Evolutionary conservation across 106 monocot genomes (phyloP).

Genomic region (Acorus calamus): DNA sequence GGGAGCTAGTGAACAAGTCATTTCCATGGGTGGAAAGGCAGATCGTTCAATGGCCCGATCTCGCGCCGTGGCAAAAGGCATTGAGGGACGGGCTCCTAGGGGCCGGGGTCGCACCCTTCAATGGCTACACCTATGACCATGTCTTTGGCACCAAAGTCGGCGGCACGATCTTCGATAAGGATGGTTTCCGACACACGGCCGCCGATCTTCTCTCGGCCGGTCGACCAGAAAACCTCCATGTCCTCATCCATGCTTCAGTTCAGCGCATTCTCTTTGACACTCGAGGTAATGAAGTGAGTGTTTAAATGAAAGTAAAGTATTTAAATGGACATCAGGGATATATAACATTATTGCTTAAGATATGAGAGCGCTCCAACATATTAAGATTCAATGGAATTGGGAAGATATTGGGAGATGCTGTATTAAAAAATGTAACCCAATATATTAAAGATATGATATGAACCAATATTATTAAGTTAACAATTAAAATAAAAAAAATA

Average conservation of each 20-base stretch:
- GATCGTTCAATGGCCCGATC: slow-evolving; percentile 41
- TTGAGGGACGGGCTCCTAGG: slow-evolving; percentile 46
- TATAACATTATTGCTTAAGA: too few relatives aligned
- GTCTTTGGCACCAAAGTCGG: slow-evolving; percentile 70
- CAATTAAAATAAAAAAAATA: too few relatives aligned
- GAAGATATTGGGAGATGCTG: too few relatives aligned
- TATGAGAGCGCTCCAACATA: too few relatives aligned
- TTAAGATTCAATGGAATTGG: too few relatives aligned
- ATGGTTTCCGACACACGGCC: slow-evolving; percentile 51
- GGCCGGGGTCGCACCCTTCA: slow-evolving; percentile 65
- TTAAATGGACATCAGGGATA: neutral
- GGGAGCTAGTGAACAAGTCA: slow-evolving; percentile 44
- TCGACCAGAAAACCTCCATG: slow-evolving; percentile 33
- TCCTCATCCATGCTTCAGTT: slow-evolving; percentile 58
- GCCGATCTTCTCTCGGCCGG: slow-evolving; percentile 51
- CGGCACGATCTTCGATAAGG: slow-evolving; percentile 58
- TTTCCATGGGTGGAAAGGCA: slow-evolving; percentile 51
- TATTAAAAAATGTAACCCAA: too few relatives aligned
- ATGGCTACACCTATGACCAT: slow-evolving; percentile 75
- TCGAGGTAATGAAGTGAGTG: neutral
- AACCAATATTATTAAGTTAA: too few relatives aligned
- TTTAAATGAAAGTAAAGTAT: neutral
- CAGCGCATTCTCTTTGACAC: slow-evolving; percentile 40
- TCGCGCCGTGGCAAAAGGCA: slow-evolving; percentile 58
- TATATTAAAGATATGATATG: too few relatives aligned